Evolutionary conservation across 768 basidiomycete species (phyloP).

Genomic region (Boletellus sp.): DNA sequence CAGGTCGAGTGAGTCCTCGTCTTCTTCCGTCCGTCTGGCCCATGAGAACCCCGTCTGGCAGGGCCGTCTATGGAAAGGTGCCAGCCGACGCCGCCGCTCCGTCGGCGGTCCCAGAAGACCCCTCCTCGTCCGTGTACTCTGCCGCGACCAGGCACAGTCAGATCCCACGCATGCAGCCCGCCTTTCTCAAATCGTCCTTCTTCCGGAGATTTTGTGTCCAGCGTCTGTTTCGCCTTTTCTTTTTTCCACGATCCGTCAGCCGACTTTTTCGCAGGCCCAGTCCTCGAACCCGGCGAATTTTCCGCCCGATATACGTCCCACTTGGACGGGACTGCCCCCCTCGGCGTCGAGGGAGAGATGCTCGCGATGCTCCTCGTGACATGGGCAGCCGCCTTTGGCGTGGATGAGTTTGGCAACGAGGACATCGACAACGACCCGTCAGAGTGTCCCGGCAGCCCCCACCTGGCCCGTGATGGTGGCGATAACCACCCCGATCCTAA

Average conservation of each 20-base stretch:
- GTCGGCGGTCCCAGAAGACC: slow-evolving; percentile 22
- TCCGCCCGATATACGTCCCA: slow-evolving; percentile 67
- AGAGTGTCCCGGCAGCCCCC: slow-evolving; percentile 1
- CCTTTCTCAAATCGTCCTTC: slow-evolving; percentile 84
- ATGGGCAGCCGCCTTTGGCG: slow-evolving; percentile 88
- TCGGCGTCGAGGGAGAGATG: slow-evolving; percentile 72
- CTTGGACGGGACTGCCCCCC: slow-evolving; percentile 53
- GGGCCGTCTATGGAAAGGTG: slow-evolving; percentile 78
- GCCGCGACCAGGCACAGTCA: slow-evolving; percentile 29
- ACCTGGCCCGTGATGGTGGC: slow-evolving; percentile 17
- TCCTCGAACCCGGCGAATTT: slow-evolving; percentile 81
- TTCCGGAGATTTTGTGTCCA: slow-evolving; percentile 83
- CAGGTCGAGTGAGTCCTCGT: slow-evolving; percentile 69
- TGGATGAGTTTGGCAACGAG: slow-evolving; percentile 70
- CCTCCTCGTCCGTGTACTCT: slow-evolving; percentile 11
- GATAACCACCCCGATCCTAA: slow-evolving; percentile 34
- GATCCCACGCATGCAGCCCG: slow-evolving; percentile 69
- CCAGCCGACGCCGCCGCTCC: slow-evolving; percentile 35
- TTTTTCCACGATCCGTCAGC: not conserved
- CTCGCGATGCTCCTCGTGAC: slow-evolving; percentile 77
- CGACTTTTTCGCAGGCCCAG: slow-evolving; percentile 58
- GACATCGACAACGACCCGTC: slow-evolving; percentile 10
- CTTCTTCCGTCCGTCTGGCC: not conserved
- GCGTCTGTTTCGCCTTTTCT: slow-evolving; percentile 45
- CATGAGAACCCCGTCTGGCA: slow-evolving; percentile 27